phyloP scores from a whole-genome alignment of 176 grass and related monocot genomes.

The Oryza punctata region DNA sequence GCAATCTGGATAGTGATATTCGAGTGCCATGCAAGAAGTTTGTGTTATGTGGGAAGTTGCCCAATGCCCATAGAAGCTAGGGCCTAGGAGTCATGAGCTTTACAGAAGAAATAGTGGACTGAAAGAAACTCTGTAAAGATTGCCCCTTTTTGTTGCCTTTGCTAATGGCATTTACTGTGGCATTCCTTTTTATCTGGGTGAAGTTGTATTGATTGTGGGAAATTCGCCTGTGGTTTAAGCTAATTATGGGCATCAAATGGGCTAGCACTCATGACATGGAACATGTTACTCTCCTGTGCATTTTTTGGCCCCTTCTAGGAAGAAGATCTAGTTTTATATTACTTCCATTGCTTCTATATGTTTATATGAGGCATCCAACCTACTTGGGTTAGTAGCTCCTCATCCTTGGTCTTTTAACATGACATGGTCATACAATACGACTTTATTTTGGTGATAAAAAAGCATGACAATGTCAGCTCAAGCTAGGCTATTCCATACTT shows the following conservation, averaged over 20 bases:
- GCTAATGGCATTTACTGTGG: neutral
- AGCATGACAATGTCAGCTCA: neutral
- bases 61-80: neutral
- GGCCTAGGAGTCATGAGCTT: neutral
- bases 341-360: neutral
- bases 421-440: neutral
- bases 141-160: neutral
- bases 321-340: neutral
- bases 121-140: no score
- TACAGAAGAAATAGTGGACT: neutral
- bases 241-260: neutral
- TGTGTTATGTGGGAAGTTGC: neutral
- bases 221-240: neutral
- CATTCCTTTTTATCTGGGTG: neutral
- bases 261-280: neutral
- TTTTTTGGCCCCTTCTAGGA: neutral
- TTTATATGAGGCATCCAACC: neutral
- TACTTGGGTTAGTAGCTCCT: neutral
- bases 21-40: neutral
- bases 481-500: neutral
- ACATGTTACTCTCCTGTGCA: neutral
- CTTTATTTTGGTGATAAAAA: constrained; percentile 6
- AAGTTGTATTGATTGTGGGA: neutral
- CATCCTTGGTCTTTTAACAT: neutral
- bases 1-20: neutral